phyloP scores from a whole-genome alignment of 192 early-diverging fungal genomes.

The Podila clonocystis region DNA sequence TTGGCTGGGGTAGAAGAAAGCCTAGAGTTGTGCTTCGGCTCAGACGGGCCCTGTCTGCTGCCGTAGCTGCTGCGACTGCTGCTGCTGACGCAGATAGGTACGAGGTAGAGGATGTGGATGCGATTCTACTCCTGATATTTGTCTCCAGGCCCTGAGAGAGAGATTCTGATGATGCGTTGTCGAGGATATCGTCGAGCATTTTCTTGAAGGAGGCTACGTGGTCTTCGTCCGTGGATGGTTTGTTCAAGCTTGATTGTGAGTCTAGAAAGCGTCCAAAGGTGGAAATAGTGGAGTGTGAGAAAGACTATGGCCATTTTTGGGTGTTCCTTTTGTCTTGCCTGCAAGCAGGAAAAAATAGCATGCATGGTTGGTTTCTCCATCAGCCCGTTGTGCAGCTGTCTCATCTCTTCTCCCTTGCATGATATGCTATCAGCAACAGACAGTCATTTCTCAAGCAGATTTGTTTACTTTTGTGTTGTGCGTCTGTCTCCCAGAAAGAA shows the following conservation, averaged over 20 bases:
- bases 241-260: not conserved
- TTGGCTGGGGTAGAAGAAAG: conserved; percentile 46
- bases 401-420: too few relatives aligned
- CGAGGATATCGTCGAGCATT: conserved; percentile 53
- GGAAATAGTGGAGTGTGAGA: too few relatives aligned
- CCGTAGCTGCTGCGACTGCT: conserved; percentile 7
- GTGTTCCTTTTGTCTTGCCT: not conserved
- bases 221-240: conserved; percentile 28
- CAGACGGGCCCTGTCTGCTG: conserved; percentile 34
- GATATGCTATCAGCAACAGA: too few relatives aligned
- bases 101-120: conserved; percentile 22
- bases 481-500: too few relatives aligned
- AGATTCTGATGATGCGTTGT: conserved; percentile 39
- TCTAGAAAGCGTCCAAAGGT: too few relatives aligned
- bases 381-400: too few relatives aligned
- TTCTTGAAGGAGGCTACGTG: conserved; percentile 45
- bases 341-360: not conserved
- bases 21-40: conserved; percentile 39
- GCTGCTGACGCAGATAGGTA: conserved; percentile 25
- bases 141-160: conserved; percentile 35
- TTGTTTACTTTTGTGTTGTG: too few relatives aligned
- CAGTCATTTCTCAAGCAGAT: too few relatives aligned
- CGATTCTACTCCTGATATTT: conserved; percentile 11
- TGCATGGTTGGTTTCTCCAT: conserved; percentile 1
- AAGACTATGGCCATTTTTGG: not conserved